These are phyloP conservation scores for Penicillium daleae DNA, from an alignment of 495 filamentous ascomycete genomes.

Conservation along the genomic window DNA sequence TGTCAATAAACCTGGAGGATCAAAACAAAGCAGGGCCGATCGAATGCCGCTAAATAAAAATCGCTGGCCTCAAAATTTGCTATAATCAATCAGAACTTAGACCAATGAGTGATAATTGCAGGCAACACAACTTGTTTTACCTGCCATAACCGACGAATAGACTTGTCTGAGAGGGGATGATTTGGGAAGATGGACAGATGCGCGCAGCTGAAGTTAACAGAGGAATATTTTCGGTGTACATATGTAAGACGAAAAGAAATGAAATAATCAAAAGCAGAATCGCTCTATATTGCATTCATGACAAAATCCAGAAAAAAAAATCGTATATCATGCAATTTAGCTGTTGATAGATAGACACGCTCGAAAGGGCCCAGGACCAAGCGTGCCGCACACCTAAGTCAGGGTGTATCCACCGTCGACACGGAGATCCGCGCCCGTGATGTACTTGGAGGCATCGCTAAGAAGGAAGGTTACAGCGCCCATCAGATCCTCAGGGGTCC, in stretches of 20 bases:
- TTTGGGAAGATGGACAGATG: too few relatives aligned
- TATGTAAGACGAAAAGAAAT: background rate
- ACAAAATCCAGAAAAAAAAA: background rate
- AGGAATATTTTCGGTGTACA: background rate
- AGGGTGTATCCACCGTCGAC: slow-evolving; percentile 93
- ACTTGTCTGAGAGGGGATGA: too few relatives aligned
- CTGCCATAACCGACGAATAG: too few relatives aligned
- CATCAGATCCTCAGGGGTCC: slow-evolving; percentile 88
- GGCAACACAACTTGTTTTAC: background rate
- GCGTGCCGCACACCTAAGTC: slow-evolving; percentile 54
- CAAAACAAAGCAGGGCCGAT: background rate
- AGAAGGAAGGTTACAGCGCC: slow-evolving; percentile 88
- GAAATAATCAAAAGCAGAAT: background rate
- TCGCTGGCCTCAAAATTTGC: background rate
- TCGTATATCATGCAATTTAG: slow-evolving; percentile 10
- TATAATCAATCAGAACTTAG: too few relatives aligned
- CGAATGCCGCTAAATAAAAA: background rate
- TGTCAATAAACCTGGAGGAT: slow-evolving; percentile 1
- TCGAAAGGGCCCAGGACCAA: background rate
- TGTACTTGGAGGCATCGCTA: slow-evolving; percentile 82
- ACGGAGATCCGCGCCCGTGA: slow-evolving; percentile 87
- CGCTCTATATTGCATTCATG: slow-evolving; percentile 12
- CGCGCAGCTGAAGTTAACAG: background rate
- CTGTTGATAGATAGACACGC: background rate
- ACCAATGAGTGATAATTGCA: background rate